These are phyloP conservation scores for Pecoramyces ruminantium DNA, from an alignment of 192 early-diverging fungal species.

Conservation along the genomic window DNA sequence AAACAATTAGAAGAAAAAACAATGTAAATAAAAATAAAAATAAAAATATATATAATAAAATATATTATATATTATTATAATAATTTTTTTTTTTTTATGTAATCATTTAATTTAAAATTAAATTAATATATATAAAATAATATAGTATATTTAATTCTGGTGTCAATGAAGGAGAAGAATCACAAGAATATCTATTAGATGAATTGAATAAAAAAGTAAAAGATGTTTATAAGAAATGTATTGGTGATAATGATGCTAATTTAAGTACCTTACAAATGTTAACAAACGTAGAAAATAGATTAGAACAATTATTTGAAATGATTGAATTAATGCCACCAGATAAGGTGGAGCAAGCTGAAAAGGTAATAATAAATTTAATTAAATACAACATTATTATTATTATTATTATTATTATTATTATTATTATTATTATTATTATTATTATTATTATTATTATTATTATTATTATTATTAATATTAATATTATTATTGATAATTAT, in stretches of 20 bases:
- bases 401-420: no score
- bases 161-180: constrained; percentile 16
- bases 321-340: constrained; percentile 42
- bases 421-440: no score
- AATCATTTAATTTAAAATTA: no score
- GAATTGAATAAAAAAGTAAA: constrained; percentile 38
- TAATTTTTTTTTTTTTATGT: no score
- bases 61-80: no score
- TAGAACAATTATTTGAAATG: constrained; percentile 38
- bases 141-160: constrained; percentile 21
- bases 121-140: no score
- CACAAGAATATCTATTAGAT: constrained; percentile 31
- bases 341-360: constrained; percentile 41
- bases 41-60: background rate
- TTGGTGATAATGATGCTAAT: constrained; percentile 35
- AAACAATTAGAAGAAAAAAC: constrained; percentile 28
- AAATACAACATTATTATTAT: no score
- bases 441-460: no score
- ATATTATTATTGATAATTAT: no score
- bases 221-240: constrained; percentile 33
- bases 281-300: constrained; percentile 33
- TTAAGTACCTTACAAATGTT: constrained; percentile 35
- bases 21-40: constrained; percentile 10
- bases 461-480: no score
- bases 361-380: constrained; percentile 20